These are phyloP conservation scores for Globisporangium yorkense DNA, from an alignment of 352 stramenopile genomes.

Conservation along the genomic window DNA sequence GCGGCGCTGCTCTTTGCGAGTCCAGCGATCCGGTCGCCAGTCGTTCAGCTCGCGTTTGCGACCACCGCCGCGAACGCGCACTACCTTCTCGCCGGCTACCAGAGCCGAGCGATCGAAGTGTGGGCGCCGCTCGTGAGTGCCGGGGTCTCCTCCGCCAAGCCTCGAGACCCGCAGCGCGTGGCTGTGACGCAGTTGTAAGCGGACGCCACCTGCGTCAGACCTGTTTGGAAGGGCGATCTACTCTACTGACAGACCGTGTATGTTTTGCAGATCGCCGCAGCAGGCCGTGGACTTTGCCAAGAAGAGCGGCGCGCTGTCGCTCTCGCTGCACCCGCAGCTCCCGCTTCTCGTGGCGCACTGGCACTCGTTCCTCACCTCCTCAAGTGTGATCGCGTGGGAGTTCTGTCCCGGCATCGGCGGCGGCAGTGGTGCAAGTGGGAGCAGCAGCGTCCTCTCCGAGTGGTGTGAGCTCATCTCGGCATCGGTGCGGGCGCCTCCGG, in stretches of 20 bases:
- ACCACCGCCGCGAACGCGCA: conserved; percentile 11
- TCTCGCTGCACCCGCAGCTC: conserved; percentile 34
- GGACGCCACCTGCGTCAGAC: not conserved
- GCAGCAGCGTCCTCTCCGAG: conserved; percentile 20
- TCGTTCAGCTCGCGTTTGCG: conserved; percentile 40
- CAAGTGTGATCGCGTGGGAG: conserved; percentile 11
- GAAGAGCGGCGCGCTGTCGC: conserved; percentile 35
- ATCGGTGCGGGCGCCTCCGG: not conserved
- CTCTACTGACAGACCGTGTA: not conserved
- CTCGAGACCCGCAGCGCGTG: conserved; percentile 24
- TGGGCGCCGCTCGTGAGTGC: conserved; percentile 22
- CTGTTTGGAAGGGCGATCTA: too few species aligned
- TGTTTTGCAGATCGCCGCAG: conserved; percentile 24
- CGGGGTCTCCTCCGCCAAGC: conserved; percentile 1
- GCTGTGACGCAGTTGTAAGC: conserved; percentile 27
- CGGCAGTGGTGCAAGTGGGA: conserved; percentile 14
- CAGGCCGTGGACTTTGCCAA: conserved; percentile 46
- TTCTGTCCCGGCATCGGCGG: conserved; percentile 18
- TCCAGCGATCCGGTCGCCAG: conserved; percentile 30
- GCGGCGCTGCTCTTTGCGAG: conserved; percentile 25
- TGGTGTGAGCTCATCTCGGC: conserved; percentile 11
- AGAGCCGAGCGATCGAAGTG: conserved; percentile 53
- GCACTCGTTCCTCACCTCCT: conserved; percentile 16
- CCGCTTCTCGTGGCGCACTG: conserved; percentile 44
- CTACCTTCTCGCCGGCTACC: conserved; percentile 43